Evolutionary conservation across 176 grass and related monocot genomes (phyloP).

Genomic region (Phragmites australis): DNA sequence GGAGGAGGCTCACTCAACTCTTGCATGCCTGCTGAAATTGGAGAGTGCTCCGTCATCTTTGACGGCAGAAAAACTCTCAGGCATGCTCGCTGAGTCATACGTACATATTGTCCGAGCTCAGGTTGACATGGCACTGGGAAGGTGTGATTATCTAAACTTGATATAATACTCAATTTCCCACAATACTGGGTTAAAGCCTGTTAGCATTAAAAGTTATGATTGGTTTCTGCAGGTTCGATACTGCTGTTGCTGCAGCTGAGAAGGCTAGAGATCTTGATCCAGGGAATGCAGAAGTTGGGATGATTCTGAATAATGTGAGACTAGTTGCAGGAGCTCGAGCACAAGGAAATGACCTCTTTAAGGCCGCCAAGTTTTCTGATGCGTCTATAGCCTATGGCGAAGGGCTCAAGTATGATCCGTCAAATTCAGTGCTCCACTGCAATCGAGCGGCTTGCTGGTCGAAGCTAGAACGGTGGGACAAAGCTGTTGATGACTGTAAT

Average conservation of each 20-base stretch:
- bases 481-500: slow-evolving; percentile 84
- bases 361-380: slow-evolving; percentile 77
- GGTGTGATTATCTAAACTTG: slow-evolving; percentile 51
- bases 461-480: slow-evolving; percentile 83
- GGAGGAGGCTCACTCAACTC: slow-evolving; percentile 75
- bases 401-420: slow-evolving; percentile 81
- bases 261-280: slow-evolving; percentile 76
- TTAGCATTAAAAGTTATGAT: slow-evolving; percentile 10
- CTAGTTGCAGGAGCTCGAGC: slow-evolving; percentile 72
- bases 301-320: slow-evolving; percentile 71
- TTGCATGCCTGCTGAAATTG: slow-evolving; percentile 56
- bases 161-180: slow-evolving; percentile 25
- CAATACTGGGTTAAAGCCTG: slow-evolving; percentile 10
- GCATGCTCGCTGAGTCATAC: slow-evolving; percentile 75
- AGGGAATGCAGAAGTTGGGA: slow-evolving; percentile 56
- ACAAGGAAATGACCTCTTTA: slow-evolving; percentile 90
- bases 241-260: slow-evolving; percentile 68
- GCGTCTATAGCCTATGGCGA: slow-evolving; percentile 89
- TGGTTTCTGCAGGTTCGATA: slow-evolving; percentile 82
- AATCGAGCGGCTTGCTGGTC: slow-evolving; percentile 93
- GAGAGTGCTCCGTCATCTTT: slow-evolving; percentile 50
- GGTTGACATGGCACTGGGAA: slow-evolving; percentile 90
- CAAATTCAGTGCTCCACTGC: slow-evolving; percentile 86
- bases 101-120: slow-evolving; percentile 73
- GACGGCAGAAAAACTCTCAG: slow-evolving; percentile 47